Evolutionary conservation across 768 basidiomycete genomes (phyloP).

Genomic region (Panaeolus papilionaceus): DNA sequence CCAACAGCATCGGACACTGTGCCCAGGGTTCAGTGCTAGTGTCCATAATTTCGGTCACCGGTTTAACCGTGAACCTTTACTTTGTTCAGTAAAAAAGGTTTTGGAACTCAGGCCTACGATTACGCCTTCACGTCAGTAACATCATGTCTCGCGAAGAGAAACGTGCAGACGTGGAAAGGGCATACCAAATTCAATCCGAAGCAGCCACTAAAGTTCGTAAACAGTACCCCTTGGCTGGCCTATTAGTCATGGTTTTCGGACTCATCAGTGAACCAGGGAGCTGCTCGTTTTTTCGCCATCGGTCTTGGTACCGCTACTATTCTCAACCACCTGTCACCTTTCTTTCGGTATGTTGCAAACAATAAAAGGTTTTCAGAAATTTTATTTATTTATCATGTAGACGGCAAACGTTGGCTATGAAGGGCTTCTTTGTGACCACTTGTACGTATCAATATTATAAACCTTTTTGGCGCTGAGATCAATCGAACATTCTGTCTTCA

Average conservation of each 20-base stretch:
- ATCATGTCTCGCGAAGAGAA: slow-evolving; percentile 46
- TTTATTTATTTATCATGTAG: slow-evolving; percentile 40
- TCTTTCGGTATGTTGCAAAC: slow-evolving; percentile 59
- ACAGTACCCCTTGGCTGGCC: slow-evolving; percentile 18
- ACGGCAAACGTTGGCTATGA: slow-evolving; percentile 82
- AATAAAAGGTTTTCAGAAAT: not conserved
- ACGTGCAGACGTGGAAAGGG: slow-evolving; percentile 61
- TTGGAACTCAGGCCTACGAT: too few relatives aligned
- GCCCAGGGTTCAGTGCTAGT: too few relatives aligned
- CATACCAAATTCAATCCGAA: slow-evolving; percentile 62
- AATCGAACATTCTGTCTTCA: slow-evolving; percentile 4
- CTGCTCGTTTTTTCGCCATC: slow-evolving; percentile 53
- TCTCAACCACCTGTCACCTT: slow-evolving; percentile 74
- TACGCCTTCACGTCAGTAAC: too few relatives aligned
- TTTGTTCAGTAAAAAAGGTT: not conserved
- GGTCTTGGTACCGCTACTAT: slow-evolving; percentile 68
- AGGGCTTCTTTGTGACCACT: slow-evolving; percentile 76
- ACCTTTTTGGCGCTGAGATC: slow-evolving; percentile 18
- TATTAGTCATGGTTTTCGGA: slow-evolving; percentile 21
- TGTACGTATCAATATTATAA: slow-evolving; percentile 51
- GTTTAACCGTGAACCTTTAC: not conserved
- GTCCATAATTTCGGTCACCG: too few relatives aligned
- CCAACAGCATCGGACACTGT: too few relatives aligned
- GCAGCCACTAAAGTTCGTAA: slow-evolving; percentile 61
- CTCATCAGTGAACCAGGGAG: slow-evolving; percentile 49